Conservation (phyloP, 805 yeast species). For the Scheffersomyces stipitis region DNA sequence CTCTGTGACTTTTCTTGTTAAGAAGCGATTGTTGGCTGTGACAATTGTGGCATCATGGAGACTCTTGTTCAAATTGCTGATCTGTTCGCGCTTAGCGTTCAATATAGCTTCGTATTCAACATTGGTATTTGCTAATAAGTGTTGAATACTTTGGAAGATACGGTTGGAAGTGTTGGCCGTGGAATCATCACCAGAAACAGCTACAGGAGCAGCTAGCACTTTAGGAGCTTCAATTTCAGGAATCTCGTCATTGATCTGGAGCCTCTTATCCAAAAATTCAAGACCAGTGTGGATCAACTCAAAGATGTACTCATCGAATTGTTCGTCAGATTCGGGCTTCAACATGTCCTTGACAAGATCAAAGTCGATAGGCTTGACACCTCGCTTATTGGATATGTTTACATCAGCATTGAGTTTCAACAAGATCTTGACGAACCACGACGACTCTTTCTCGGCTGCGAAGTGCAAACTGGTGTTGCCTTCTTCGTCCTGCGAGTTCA, state of each 20-base stretch:
- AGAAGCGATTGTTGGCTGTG: conserved; percentile 42
- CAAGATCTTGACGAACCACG: conserved; percentile 38
- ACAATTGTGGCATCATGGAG: conserved; percentile 40
- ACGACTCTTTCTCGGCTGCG: conserved; percentile 39
- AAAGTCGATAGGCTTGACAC: conserved; percentile 83
- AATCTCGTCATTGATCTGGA: conserved; percentile 9
- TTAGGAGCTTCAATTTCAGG: conserved; percentile 12
- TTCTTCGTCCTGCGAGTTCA: conserved; percentile 36
- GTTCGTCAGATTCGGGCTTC: conserved; percentile 18
- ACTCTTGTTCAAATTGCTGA: conserved; percentile 32
- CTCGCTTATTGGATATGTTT: conserved; percentile 75
- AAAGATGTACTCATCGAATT: conserved; percentile 23
- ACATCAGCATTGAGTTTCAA: conserved; percentile 49
- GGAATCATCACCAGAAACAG: not conserved
- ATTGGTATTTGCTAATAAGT: conserved; percentile 36
- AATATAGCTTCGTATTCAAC: conserved; percentile 38
- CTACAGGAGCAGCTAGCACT: conserved; percentile 4
- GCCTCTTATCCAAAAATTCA: conserved; percentile 29
- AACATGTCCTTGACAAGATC: conserved; percentile 56
- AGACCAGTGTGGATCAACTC: conserved; percentile 35
- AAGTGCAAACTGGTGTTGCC: conserved; percentile 42
- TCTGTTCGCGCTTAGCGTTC: conserved; percentile 35
- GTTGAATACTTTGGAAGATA: conserved; percentile 40
- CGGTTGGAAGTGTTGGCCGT: conserved; percentile 23
- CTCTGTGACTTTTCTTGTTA: conserved; percentile 35